Evolutionary conservation across 768 basidiomycete species (phyloP), one percentile per base, ranked within the genome.

Genomic region (Pisolithus orientalis): DNA sequence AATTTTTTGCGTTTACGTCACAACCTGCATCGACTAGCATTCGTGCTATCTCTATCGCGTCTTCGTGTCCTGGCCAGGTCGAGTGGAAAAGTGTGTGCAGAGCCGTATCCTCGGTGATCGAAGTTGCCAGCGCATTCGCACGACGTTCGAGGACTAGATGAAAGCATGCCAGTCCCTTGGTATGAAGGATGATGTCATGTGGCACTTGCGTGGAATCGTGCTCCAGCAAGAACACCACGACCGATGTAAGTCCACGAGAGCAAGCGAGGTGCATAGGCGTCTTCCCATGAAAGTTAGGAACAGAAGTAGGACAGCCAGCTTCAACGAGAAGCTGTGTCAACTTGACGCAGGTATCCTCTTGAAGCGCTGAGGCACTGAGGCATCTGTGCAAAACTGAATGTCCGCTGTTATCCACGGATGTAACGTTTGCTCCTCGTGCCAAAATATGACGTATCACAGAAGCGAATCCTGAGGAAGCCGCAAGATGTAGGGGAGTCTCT

Each of bases 21-120:
- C 61, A 56, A 1, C 57, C 60, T 28, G 28, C 49, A 1, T 6
- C 48, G 1, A 56, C n/a, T 3, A 61, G 49, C 5, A 44, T 4
- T 31, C 49, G 49, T 2, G 25, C 13, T 25, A 55, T 27, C 5
- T 50, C 54, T 31, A 59, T 34, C 4, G 27, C 38, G 7, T 39
- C 21, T 13, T 34, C 32, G 13, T 34, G 11, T 11, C 11, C 9
- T 13, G 32, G 11, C 32, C 32, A 34, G 32, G 1, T 34, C 32
- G 32, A 34, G 32, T 34, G 10, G 32, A 34, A 34, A 34, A 34
- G 32, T 11, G 32, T 13, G 32, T 34, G 32, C 5, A 34, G 32
- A 34, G 32, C 32, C 10, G 32, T 34, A 34, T 34, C 11, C 32
- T 11, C 32, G 10, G 32, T 10, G 5, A 13, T 13, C 13, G 32